These are phyloP conservation scores for Bathelium albidoporum DNA, from an alignment of 495 filamentous ascomycete species.

Conservation along the genomic window DNA sequence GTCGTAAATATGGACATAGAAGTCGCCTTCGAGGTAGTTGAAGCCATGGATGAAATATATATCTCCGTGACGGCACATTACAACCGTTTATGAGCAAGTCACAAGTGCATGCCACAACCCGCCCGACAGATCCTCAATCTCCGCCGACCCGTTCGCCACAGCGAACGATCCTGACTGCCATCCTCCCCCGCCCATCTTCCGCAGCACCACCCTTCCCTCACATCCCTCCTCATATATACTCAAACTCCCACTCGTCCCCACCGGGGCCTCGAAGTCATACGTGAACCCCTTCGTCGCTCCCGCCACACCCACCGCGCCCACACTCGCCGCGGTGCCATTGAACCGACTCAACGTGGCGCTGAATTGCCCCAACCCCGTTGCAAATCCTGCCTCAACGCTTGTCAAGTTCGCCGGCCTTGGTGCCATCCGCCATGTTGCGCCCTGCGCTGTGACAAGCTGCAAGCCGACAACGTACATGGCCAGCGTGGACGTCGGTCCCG, in stretches of 20 bases:
- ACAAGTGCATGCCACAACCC: background rate
- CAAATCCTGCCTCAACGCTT: conserved; percentile 46
- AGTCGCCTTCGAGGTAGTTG: background rate
- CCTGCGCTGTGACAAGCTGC: conserved; percentile 37
- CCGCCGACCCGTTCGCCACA: conserved; percentile 2
- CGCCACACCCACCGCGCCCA: conserved; percentile 28
- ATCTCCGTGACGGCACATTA: background rate
- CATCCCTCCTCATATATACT: conserved; percentile 24
- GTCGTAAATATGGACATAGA: background rate
- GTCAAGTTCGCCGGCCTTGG: conserved; percentile 44
- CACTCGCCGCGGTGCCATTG: conserved; percentile 24
- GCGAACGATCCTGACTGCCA: conserved; percentile 22
- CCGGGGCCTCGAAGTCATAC: conserved; percentile 32
- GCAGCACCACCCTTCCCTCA: conserved; percentile 9
- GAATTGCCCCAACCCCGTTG: conserved; percentile 43
- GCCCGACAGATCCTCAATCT: background rate
- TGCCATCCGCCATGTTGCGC: conserved; percentile 41
- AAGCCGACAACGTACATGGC: conserved; percentile 46
- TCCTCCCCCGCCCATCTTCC: conserved; percentile 17
- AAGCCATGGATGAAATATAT: background rate
- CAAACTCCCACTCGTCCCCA: conserved; percentile 38
- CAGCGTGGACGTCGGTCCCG: conserved; percentile 47
- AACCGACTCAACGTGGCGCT: conserved; percentile 23
- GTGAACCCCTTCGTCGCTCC: conserved; percentile 12
- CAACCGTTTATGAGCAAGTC: background rate